phyloP scores from a whole-genome alignment of 2,329 filamentous ascomycete species.

The Penicillium sp. region DNA sequence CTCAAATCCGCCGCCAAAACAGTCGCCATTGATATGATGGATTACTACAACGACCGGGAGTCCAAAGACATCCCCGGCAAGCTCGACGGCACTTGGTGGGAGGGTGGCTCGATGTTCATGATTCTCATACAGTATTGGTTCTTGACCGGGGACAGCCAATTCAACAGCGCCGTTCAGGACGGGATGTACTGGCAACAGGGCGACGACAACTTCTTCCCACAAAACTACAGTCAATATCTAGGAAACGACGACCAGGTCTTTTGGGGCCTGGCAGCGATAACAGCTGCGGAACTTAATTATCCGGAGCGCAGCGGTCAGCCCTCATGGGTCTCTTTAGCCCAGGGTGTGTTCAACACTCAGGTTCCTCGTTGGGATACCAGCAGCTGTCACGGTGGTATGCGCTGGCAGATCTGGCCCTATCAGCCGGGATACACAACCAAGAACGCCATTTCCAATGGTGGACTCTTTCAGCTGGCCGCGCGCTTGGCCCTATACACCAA shows the following conservation, averaged over 20 bases:
- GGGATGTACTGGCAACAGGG: conserved; percentile 76
- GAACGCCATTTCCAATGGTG: conserved; percentile 60
- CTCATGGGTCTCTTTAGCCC: conserved; percentile 74
- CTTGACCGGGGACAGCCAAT: conserved; percentile 72
- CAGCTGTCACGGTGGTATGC: conserved; percentile 71
- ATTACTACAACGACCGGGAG: conserved; percentile 38
- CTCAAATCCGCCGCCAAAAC: conserved; percentile 37
- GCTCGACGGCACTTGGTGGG: conserved; percentile 57
- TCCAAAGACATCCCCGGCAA: conserved; percentile 43
- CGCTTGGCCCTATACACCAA: conserved; percentile 76
- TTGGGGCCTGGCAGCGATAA: conserved; percentile 81
- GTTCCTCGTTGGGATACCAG: conserved; percentile 67
- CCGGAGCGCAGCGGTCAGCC: conserved; percentile 67
- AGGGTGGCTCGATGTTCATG: conserved; percentile 70
- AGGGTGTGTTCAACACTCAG: conserved; percentile 81
- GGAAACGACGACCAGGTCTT: conserved; percentile 68
- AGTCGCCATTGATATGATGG: conserved; percentile 42
- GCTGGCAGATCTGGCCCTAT: conserved; percentile 83
- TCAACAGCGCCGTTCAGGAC: conserved; percentile 67
- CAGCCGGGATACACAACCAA: conserved; percentile 68
- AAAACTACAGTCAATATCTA: conserved; percentile 49
- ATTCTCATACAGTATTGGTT: conserved; percentile 82
- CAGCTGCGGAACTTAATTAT: conserved; percentile 74
- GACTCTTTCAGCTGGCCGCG: conserved; percentile 60
- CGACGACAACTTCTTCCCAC: conserved; percentile 75